phyloP scores from a whole-genome alignment of 495 filamentous ascomycete genomes.

The Penicillium cosmopolitanum region DNA sequence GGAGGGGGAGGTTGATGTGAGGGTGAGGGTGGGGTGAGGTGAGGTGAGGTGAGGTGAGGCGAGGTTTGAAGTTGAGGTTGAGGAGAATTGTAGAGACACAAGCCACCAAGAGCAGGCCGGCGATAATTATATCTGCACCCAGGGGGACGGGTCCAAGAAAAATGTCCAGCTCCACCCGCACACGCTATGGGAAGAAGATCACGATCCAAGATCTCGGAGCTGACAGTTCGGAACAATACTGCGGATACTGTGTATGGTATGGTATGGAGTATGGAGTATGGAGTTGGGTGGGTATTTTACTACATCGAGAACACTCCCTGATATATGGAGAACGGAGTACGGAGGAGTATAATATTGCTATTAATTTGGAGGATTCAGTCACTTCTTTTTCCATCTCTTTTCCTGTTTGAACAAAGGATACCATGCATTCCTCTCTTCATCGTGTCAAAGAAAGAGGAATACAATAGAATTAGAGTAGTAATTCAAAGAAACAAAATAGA shows the following conservation, averaged over 20 bases:
- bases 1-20: conserved; percentile 5
- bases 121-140: conserved; percentile 39
- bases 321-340: no score
- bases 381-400: no score
- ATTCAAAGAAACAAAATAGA: not conserved
- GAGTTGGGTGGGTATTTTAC: conserved; percentile 5
- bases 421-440: not conserved
- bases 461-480: conserved; percentile 1
- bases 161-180: conserved; percentile 42
- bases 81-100: conserved; percentile 8
- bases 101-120: conserved; percentile 21
- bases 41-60: not conserved
- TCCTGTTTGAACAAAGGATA: no score
- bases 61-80: not conserved
- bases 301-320: no score
- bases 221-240: conserved; percentile 46
- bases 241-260: conserved; percentile 12
- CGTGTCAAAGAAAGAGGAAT: not conserved
- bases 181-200: conserved; percentile 52
- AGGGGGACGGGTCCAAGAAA: conserved; percentile 48
- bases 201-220: conserved; percentile 54
- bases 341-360: no score
- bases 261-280: conserved; percentile 4
- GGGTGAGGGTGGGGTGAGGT: conserved; percentile 1
- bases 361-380: no score